These are phyloP conservation scores for Fusarium keratoplasticum DNA, from an alignment of 2,329 filamentous ascomycete genomes.

Conservation along the genomic window DNA sequence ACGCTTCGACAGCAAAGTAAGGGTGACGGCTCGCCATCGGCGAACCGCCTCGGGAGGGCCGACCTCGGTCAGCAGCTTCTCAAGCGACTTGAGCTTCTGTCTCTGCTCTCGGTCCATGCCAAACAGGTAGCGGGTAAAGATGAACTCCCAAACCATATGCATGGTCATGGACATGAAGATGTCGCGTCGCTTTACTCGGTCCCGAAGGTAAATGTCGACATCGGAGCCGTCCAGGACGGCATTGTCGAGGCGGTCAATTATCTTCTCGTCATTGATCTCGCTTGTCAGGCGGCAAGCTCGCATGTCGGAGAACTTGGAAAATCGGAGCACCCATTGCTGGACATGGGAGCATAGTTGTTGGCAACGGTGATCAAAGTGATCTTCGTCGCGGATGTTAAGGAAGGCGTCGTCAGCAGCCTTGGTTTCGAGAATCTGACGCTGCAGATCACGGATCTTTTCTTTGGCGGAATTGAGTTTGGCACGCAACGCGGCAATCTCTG, in stretches of 20 bases:
- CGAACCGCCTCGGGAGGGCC: constrained; percentile 90
- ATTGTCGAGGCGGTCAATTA: constrained; percentile 94
- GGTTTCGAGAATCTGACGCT: constrained; percentile 66
- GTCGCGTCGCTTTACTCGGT: constrained; percentile 89
- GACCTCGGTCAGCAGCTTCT: constrained; percentile 90
- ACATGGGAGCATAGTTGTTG: constrained; percentile 96
- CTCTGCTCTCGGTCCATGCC: constrained; percentile 98
- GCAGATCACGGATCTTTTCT: constrained; percentile 66
- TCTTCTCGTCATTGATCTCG: constrained; percentile 91
- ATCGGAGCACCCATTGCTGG: constrained; percentile 96
- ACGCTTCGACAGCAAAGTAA: constrained; percentile 87
- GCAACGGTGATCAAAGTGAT: constrained; percentile 94
- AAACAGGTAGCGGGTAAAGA: constrained; percentile 97
- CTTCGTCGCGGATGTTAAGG: constrained; percentile 85
- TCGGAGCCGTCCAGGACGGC: constrained; percentile 93
- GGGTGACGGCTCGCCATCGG: constrained; percentile 95
- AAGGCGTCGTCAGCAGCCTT: constrained; percentile 77
- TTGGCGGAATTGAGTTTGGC: constrained; percentile 81
- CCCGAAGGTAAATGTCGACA: constrained; percentile 86
- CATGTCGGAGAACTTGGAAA: constrained; percentile 97
- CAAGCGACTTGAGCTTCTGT: constrained; percentile 95
- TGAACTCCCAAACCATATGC: constrained; percentile 99
- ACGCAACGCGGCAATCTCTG: constrained; percentile 82
- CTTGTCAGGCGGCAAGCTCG: constrained; percentile 84
- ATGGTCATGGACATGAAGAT: constrained; percentile 99